Conservation (phyloP, 495 filamentous ascomycete genomes). For the Penicillium turbatum region DNA sequence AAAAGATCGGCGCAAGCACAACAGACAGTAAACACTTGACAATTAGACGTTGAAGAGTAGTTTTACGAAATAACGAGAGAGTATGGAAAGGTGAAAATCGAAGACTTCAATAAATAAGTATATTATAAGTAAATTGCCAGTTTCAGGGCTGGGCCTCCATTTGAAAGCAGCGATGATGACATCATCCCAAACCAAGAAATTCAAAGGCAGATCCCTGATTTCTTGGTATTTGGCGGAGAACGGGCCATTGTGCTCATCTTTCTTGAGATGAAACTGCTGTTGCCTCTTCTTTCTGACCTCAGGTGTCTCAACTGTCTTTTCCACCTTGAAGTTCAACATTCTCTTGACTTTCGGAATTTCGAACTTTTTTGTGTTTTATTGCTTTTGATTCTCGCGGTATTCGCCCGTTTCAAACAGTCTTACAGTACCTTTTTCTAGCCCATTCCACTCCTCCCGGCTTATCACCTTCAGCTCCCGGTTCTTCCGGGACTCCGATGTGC, state of each 20-base stretch:
- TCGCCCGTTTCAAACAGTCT: not conserved
- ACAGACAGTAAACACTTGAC: no score
- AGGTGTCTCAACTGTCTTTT: no score
- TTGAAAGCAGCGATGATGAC: not conserved
- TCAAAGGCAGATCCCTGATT: slow-evolving; percentile 3
- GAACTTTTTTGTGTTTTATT: not conserved
- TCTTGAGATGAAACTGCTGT: not conserved
- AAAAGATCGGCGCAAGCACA: not conserved
- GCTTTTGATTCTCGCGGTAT: not conserved
- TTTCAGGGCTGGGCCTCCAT: not conserved
- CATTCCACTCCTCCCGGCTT: not conserved
- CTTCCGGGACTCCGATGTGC: slow-evolving; percentile 1
- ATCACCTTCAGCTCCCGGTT: slow-evolving; percentile 1
- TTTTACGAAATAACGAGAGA: no score
- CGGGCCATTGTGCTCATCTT: not conserved
- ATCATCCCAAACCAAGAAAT: slow-evolving; percentile 1
- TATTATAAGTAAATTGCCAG: no score
- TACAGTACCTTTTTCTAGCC: not conserved
- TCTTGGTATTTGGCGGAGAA: slow-evolving; percentile 3
- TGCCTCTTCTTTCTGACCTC: not conserved
- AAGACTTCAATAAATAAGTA: no score
- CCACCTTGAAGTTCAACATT: no score
- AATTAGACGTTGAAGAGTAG: no score
- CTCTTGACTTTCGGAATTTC: not conserved
- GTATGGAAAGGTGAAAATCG: no score